Base-by-base conservation (phyloP, 1,139 yeast species). In the Candida neerlandica region DNA sequence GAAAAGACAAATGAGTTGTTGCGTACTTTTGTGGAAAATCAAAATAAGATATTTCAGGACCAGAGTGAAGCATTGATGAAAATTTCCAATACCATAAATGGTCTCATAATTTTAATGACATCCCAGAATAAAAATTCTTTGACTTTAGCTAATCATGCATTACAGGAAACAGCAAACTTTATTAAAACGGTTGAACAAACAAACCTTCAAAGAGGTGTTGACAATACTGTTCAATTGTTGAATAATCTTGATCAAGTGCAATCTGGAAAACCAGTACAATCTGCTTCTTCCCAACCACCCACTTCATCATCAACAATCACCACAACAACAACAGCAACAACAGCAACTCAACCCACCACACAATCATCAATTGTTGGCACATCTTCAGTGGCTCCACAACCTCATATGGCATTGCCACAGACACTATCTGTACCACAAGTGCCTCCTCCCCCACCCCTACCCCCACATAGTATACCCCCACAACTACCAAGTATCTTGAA, bases 1-100 rank as follows among this genome's bases (percentile, higher is more conserved):
- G 44, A 53, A 5, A 49, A 50, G 21, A 51, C 60, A 9, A 51
- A 54, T 34, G 44, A 49, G 4, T 51, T 57, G 11, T 46, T 66
- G 6, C 53, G 58, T 1, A 53, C 51, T 2, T 64, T 62, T 43
- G 53, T 65, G 19, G 47, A 54, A 32, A 51, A 49, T 14, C 70
- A 66, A 47, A 60, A 57, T 45, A 59, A 58, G 3, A 55, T 59
- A 12, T 58, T 58, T 32, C 58, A 55, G 30, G 51, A 53, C 29
- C 67, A 64, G 51, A 53, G 60, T 45, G 65, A 62, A 37, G 49
- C 53, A 34, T 49, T 65, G 35, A 64, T 58, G 41, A 55, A 58
- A 30, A 56, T 64, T 27, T 64, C 58, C 33, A 53, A 52, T 41
- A 50, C 65, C 15, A 55, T 59, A 19, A 58, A 57, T 41, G 69